Evolutionary conservation across 768 basidiomycete species (phyloP).

Genomic region (Gymnopilus junonius): DNA sequence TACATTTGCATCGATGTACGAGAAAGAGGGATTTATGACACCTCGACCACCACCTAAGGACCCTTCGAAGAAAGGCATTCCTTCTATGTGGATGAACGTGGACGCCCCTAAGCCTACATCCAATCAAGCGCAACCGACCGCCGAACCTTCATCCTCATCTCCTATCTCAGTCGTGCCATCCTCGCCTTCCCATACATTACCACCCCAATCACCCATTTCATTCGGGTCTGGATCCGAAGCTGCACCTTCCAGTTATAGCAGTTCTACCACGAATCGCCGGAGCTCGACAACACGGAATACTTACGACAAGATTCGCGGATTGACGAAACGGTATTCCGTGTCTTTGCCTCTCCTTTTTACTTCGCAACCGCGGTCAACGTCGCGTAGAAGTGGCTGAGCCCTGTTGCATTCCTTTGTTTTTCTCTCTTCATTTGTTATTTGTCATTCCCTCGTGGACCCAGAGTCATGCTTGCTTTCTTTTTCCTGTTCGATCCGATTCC

Average conservation of each 20-base stretch:
- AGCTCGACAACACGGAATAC: slow-evolving; percentile 23
- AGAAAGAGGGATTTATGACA: not conserved
- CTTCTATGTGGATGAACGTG: slow-evolving; percentile 54
- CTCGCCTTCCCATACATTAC: slow-evolving; percentile 1
- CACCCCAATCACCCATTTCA: not conserved
- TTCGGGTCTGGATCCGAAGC: slow-evolving; percentile 4
- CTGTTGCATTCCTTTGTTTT: slow-evolving; percentile 4
- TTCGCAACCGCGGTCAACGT: slow-evolving; percentile 10
- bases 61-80: slow-evolving; percentile 33
- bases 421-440: slow-evolving; percentile 4
- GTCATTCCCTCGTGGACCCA: not conserved
- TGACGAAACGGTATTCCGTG: slow-evolving; percentile 55
- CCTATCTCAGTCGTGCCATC: not conserved
- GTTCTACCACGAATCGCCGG: slow-evolving; percentile 1
- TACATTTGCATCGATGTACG: slow-evolving; percentile 14
- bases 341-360: slow-evolving; percentile 44
- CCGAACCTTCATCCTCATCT: slow-evolving; percentile 11
- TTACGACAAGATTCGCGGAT: slow-evolving; percentile 43
- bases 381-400: slow-evolving; percentile 20
- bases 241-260: not conserved
- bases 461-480: not conserved
- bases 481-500: not conserved
- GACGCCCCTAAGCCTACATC: slow-evolving; percentile 46
- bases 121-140: too few relatives aligned
- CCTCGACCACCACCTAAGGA: slow-evolving; percentile 27